phyloP scores from a whole-genome alignment of 176 grass and related monocot species.

The Oryza brachyantha region DNA sequence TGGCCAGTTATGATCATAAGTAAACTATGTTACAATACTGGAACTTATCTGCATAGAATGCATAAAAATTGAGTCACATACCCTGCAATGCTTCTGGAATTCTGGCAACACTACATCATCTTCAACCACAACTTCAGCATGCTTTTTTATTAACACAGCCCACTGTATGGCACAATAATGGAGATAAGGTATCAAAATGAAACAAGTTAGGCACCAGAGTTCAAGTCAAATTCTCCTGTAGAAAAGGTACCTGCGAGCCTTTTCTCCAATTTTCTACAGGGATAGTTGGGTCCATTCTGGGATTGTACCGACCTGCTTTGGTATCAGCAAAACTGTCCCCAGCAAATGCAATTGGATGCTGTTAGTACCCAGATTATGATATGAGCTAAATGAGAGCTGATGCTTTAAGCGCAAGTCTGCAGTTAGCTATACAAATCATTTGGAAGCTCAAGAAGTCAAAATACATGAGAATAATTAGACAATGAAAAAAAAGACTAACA shows the following conservation, averaged over 20 bases:
- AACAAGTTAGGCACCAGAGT: not conserved
- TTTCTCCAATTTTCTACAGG: conserved; percentile 91
- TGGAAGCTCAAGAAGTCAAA: not conserved
- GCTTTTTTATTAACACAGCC: conserved; percentile 89
- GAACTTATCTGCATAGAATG: conserved; percentile 17
- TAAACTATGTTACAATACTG: conserved; percentile 16
- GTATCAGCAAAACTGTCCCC: conserved; percentile 93
- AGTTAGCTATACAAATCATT: conserved; percentile 8
- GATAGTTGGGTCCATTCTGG: conserved; percentile 90
- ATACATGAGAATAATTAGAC: not conserved
- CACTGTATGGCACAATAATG: conserved; percentile 47
- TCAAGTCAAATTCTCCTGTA: not conserved
- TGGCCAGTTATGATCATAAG: not conserved
- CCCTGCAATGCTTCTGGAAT: conserved; percentile 91
- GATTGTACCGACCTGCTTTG: conserved; percentile 95
- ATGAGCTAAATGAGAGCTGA: conserved; percentile 15
- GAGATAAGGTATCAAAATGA: conserved; percentile 18
- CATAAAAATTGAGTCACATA: conserved; percentile 40
- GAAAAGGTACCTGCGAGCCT: conserved; percentile 82
- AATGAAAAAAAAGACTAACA: not conserved
- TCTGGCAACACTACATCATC: conserved; percentile 72
- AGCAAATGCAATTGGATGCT: conserved; percentile 43
- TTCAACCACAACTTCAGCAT: conserved; percentile 84
- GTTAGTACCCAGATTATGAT: conserved; percentile 17
- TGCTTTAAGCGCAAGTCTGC: conserved; percentile 11